Conservation (phyloP, 768 basidiomycete species). For the Lactifluus rugatus region DNA sequence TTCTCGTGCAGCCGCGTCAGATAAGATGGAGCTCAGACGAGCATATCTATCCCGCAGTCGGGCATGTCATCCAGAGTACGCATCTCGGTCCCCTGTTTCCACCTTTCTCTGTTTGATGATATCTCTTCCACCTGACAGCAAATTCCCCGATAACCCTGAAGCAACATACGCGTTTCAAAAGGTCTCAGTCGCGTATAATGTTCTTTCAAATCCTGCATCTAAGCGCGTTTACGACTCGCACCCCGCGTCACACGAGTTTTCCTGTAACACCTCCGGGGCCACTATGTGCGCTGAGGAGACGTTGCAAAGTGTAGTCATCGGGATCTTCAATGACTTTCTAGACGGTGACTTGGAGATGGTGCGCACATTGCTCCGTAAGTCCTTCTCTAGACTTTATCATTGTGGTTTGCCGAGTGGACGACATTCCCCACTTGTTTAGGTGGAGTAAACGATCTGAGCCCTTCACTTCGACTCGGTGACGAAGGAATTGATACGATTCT, state of each 20-base stretch:
- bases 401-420: not conserved
- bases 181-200: slow-evolving; percentile 74
- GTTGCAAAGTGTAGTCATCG: slow-evolving; percentile 59
- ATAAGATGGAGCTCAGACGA: slow-evolving; percentile 55
- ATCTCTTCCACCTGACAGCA: slow-evolving; percentile 34
- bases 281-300: slow-evolving; percentile 66
- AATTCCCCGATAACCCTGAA: slow-evolving; percentile 66
- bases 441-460: slow-evolving; percentile 72
- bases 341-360: slow-evolving; percentile 86
- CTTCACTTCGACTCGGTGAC: slow-evolving; percentile 64
- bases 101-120: not conserved
- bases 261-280: slow-evolving; percentile 46
- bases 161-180: slow-evolving; percentile 83
- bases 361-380: slow-evolving; percentile 61
- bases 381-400: not conserved
- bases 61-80: slow-evolving; percentile 82
- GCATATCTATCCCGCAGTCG: slow-evolving; percentile 70
- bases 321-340: slow-evolving; percentile 72
- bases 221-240: slow-evolving; percentile 60
- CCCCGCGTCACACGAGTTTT: slow-evolving; percentile 33
- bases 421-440: slow-evolving; percentile 31
- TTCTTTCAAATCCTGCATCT: slow-evolving; percentile 63
- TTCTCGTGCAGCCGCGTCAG: slow-evolving; percentile 37
- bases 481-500: slow-evolving; percentile 75
- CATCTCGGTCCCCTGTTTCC: slow-evolving; percentile 14